Evolutionary conservation across 1,284 basidiomycete species (phyloP), one percentile per base, ranked within the genome.

Genomic region (Leccinum griseonigrum): DNA sequence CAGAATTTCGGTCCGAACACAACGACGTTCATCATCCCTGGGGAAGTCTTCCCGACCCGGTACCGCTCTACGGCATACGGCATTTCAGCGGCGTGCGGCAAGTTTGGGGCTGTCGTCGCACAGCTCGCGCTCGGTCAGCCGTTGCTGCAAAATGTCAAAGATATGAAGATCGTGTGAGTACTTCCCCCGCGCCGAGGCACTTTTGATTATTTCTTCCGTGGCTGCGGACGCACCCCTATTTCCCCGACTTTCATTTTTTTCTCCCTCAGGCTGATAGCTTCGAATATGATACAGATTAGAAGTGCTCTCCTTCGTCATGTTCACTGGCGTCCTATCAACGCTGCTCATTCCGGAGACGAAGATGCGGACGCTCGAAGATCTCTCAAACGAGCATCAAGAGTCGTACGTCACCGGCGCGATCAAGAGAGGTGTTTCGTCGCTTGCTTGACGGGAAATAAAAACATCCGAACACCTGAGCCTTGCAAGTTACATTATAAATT

Each of bases 21-120:
- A 3, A 91, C 90, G 2, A 91, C 89, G 13, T 92, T 81, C 65
- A 68, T 91, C 65, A 76, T 91, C 50, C 90, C 90, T 31, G 87
- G 83, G 4, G 88, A 92, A 72, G 81, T 79, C 32, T 92, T 91
- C 81, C 89, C 90, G 2, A 91, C 90, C 3, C 82, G 89, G 40
- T 89, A 90, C 76, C 81, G 88, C 56, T 83, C 85, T 1, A 90
- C 88, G n/a, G 86, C 82, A 7, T 83, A 88, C 73, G 88, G 90
- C 62, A 85, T 91, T 68, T 84, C 84, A 3, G 89, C 89, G 26
- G 88, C 87, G 2, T 80, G 79, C 22, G 86, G 86, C 28, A 91
- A 89, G 74, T 69, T 87, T 50, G 88, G 88, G 29, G 89, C 88
- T 28, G 82, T 91, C 69, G 72, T 91, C 32, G 84, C 86, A 3